Evolutionary conservation across 2,329 filamentous ascomycete species (phyloP).

Genomic region (Colletotrichum tofieldiae): DNA sequence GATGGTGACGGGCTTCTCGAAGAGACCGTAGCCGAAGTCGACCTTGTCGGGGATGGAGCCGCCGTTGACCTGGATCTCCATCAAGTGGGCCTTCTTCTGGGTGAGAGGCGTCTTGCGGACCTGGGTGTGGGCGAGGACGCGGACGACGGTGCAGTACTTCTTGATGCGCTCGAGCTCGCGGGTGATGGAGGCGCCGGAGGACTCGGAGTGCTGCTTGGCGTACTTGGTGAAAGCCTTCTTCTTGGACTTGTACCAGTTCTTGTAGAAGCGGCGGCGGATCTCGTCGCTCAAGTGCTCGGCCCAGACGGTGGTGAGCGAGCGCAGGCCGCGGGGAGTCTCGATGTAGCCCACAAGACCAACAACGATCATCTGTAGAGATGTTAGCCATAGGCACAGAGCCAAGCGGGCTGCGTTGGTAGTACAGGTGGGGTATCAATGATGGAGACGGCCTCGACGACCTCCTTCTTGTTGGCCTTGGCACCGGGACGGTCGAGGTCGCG

Average conservation of each 20-base stretch:
- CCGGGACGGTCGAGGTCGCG: constrained; percentile 99
- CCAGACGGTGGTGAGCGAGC: constrained; percentile 99
- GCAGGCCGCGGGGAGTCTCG: constrained; percentile 99
- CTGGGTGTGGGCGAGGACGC: constrained; percentile 99
- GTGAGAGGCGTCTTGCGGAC: constrained; percentile 99
- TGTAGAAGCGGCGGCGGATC: constrained; percentile 99
- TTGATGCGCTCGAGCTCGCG: constrained; percentile 99
- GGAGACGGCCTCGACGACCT: constrained; percentile 90
- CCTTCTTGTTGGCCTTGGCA: constrained; percentile 99
- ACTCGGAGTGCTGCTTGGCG: constrained; percentile 99
- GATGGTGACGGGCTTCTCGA: constrained; percentile 99
- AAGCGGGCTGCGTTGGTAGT: constrained; percentile 88
- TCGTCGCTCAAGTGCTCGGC: constrained; percentile 99
- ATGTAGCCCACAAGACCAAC: constrained; percentile 99
- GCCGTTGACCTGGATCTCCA: constrained; percentile 99
- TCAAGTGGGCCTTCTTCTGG: constrained; percentile 99
- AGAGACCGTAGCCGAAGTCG: constrained; percentile 92
- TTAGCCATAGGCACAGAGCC: constrained; percentile 82
- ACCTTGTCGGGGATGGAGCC: constrained; percentile 97
- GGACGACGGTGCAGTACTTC: constrained; percentile 99
- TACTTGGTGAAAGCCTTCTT: constrained; percentile 99
- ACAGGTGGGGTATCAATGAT: constrained; percentile 96
- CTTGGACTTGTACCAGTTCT: constrained; percentile 99
- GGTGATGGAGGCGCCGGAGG: constrained; percentile 89
- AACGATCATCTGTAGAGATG: constrained; percentile 93